These are phyloP conservation scores for Candida patagonica DNA, from an alignment of 805 yeast species.

Conservation along the genomic window DNA sequence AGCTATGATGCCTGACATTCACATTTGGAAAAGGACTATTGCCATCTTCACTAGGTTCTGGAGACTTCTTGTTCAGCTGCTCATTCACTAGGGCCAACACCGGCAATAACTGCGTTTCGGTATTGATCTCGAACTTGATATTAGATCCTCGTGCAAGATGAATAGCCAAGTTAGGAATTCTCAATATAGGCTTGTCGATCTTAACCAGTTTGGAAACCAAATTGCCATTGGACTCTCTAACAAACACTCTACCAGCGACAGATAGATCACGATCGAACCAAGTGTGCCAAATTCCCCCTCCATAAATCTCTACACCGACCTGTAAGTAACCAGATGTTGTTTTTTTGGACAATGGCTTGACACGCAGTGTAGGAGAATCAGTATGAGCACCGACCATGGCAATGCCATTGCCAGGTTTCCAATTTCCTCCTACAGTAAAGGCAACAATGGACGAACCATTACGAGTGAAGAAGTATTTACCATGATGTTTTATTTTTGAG, in stretches of 20 bases:
- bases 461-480: constrained; percentile 79
- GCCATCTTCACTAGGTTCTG: constrained; percentile 14
- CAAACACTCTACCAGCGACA: constrained; percentile 85
- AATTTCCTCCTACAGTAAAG: constrained; percentile 66
- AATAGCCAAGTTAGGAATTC: constrained; percentile 92
- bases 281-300: constrained; percentile 93
- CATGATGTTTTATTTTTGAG: constrained; percentile 40
- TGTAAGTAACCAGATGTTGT: constrained; percentile 59
- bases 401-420: constrained; percentile 70
- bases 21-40: constrained; percentile 24
- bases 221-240: constrained; percentile 37
- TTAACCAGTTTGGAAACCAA: constrained; percentile 62
- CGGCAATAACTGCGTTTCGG: constrained; percentile 78
- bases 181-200: constrained; percentile 70
- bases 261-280: constrained; percentile 95
- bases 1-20: constrained; percentile 67
- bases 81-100: constrained; percentile 56
- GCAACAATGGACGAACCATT: constrained; percentile 86
- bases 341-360: constrained; percentile 77
- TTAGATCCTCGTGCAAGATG: constrained; percentile 72
- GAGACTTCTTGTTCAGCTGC: constrained; percentile 27
- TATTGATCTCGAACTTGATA: constrained; percentile 73
- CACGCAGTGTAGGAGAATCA: constrained; percentile 84
- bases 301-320: constrained; percentile 89
- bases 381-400: constrained; percentile 95